These are phyloP conservation scores for Brachypodium distachyon DNA, from an alignment of 202 grass and related monocot genomes.

Conservation along the genomic window DNA sequence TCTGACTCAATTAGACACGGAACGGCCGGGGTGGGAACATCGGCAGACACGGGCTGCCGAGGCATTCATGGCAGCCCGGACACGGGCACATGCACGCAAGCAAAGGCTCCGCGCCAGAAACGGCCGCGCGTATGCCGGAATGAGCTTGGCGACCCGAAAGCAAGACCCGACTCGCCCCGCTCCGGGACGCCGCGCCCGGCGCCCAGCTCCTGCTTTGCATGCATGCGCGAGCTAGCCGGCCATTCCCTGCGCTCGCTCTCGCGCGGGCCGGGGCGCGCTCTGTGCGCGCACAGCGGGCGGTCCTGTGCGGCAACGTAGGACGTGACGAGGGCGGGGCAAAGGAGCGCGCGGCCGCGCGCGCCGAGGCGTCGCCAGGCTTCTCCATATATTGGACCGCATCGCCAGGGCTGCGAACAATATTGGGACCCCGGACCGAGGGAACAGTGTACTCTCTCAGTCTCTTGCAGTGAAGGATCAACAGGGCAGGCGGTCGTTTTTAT, in stretches of 20 bases:
- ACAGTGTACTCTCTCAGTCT: background rate
- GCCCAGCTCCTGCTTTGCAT: background rate
- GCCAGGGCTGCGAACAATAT: background rate
- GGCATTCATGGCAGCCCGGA: conserved; percentile 12
- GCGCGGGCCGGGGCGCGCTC: too few relatives aligned
- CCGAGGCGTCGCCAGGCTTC: conserved; percentile 35
- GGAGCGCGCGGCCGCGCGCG: background rate
- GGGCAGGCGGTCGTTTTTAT: background rate
- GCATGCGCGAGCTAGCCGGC: too few relatives aligned
- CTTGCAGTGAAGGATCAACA: background rate
- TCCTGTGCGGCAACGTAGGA: background rate
- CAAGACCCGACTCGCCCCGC: background rate
- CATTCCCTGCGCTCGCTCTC: too few relatives aligned
- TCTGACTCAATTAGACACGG: background rate
- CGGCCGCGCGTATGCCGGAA: conserved; percentile 28
- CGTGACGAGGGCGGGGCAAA: conserved; percentile 14
- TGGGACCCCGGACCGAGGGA: background rate
- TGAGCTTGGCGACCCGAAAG: conserved; percentile 26
- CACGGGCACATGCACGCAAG: conserved; percentile 35
- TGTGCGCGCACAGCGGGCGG: conserved; percentile 33
- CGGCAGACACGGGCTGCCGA: background rate
- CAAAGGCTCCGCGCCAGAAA: background rate
- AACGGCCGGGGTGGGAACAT: conserved; percentile 11
- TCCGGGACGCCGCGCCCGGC: background rate
- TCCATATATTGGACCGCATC: background rate